These are phyloP conservation scores for Mixia osmundae DNA, from an alignment of 1,284 basidiomycete genomes.

Conservation along the genomic window DNA sequence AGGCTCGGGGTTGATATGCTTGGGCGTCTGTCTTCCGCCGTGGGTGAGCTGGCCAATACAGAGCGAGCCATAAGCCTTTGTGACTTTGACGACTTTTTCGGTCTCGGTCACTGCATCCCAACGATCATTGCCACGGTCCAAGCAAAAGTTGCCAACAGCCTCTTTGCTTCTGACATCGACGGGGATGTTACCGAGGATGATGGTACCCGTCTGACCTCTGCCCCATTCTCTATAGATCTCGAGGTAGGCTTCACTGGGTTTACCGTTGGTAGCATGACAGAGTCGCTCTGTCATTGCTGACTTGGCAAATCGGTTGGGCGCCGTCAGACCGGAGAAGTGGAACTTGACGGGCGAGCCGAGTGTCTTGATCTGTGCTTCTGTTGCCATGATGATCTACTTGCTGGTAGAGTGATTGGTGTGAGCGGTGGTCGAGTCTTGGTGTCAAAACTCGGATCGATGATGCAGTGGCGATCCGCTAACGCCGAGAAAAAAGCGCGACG, in stretches of 20 bases:
- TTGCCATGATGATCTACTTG: no score
- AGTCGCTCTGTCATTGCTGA: slow-evolving; percentile 22
- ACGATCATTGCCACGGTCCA: slow-evolving; percentile 8
- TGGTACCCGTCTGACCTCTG: slow-evolving; percentile 19
- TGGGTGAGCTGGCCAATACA: slow-evolving; percentile 26
- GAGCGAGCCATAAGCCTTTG: slow-evolving; percentile 25
- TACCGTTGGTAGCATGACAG: slow-evolving; percentile 17
- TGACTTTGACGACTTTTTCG: slow-evolving; percentile 20
- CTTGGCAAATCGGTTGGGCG: slow-evolving; percentile 15
- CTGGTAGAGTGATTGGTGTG: no score
- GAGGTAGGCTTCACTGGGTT: slow-evolving; percentile 16
- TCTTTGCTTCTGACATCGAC: slow-evolving; percentile 8
- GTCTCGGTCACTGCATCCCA: slow-evolving; percentile 21
- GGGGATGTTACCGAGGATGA: slow-evolving; percentile 19
- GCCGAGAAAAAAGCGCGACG: no score
- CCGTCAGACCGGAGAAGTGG: slow-evolving; percentile 12
- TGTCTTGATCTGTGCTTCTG: no score
- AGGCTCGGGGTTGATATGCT: slow-evolving; percentile 17
- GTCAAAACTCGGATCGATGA: no score
- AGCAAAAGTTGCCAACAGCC: slow-evolving; percentile 6
- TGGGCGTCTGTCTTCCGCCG: slow-evolving; percentile 23
- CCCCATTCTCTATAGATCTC: slow-evolving; percentile 21
- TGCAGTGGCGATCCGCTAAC: no score
- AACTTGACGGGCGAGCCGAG: slow-evolving; percentile 16
- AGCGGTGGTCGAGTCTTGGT: no score